Evolutionary conservation across 2,329 filamentous ascomycete genomes (phyloP).

Genomic region (Cercospora sojina): DNA sequence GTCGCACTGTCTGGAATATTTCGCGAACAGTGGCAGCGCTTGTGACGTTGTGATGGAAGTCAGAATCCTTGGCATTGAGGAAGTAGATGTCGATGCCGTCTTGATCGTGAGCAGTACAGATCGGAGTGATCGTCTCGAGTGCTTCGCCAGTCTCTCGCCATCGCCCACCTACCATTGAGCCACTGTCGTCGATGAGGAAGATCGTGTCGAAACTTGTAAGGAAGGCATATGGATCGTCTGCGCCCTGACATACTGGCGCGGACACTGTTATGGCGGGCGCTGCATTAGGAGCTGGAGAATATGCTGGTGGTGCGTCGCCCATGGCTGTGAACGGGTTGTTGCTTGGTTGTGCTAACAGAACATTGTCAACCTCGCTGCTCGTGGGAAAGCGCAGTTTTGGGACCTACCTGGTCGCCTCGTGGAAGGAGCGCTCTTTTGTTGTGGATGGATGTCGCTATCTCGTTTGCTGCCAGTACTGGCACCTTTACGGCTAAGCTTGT

Average conservation of each 20-base stretch:
- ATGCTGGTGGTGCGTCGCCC: constrained; percentile 39
- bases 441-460: constrained; percentile 22
- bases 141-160: constrained; percentile 75
- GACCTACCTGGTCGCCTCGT: constrained; percentile 23
- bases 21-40: constrained; percentile 57
- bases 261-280: constrained; percentile 26
- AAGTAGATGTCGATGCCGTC: constrained; percentile 93
- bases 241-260: constrained; percentile 31
- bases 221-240: constrained; percentile 72
- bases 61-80: constrained; percentile 66
- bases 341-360: background rate
- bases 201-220: constrained; percentile 79
- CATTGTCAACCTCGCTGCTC: background rate
- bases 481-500: constrained; percentile 25
- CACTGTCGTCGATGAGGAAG: constrained; percentile 90
- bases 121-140: constrained; percentile 71
- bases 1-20: constrained; percentile 69
- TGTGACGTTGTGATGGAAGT: constrained; percentile 65
- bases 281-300: constrained; percentile 47
- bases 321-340: constrained; percentile 19
- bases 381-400: background rate
- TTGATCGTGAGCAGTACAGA: constrained; percentile 74
- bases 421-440: constrained; percentile 23
- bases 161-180: constrained; percentile 73
- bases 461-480: constrained; percentile 17